These are phyloP conservation scores for Sclerotinia borealis DNA, from an alignment of 2,329 filamentous ascomycete species.

Conservation along the genomic window DNA sequence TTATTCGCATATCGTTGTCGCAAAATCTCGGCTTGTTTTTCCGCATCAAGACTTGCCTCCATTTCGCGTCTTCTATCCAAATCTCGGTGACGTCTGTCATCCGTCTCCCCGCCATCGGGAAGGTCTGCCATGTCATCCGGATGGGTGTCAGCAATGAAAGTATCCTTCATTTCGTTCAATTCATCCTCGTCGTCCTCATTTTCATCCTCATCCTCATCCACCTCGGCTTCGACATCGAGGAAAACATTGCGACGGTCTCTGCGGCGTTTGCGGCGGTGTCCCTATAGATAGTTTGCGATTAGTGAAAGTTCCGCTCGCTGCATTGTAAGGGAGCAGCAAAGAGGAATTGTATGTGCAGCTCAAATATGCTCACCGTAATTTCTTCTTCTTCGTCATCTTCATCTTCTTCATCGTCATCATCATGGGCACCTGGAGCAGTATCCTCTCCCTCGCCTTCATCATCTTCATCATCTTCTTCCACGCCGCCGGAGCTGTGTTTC, in stretches of 20 bases:
- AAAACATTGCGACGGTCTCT: slow-evolving; percentile 75
- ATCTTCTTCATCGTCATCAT: slow-evolving; percentile 41
- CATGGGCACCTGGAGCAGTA: slow-evolving; percentile 30
- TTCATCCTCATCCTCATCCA: slow-evolving; percentile 88
- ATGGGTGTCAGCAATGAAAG: slow-evolving; percentile 84
- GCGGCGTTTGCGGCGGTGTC: slow-evolving; percentile 72
- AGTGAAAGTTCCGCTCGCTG: slow-evolving; percentile 21
- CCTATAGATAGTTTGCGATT: slow-evolving; percentile 37
- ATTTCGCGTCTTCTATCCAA: slow-evolving; percentile 88
- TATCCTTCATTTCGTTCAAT: slow-evolving; percentile 67
- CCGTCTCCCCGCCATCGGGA: slow-evolving; percentile 67
- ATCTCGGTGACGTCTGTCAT: slow-evolving; percentile 89
- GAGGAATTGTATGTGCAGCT: neutral
- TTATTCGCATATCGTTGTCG: slow-evolving; percentile 84
- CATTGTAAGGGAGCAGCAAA: slow-evolving; percentile 11
- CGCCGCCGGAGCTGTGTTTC: slow-evolving; percentile 6
- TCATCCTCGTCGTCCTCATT: slow-evolving; percentile 87
- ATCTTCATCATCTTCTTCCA: slow-evolving; percentile 31
- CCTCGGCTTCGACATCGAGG: slow-evolving; percentile 97
- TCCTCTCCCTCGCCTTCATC: slow-evolving; percentile 39
- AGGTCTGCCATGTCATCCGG: slow-evolving; percentile 80
- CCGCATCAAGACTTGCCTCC: slow-evolving; percentile 82
- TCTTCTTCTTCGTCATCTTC: slow-evolving; percentile 59
- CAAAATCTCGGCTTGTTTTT: slow-evolving; percentile 83
- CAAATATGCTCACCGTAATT: slow-evolving; percentile 37